These are phyloP conservation scores for Fusarium marasasianum DNA, from an alignment of 2,329 filamentous ascomycete genomes.

Conservation along the genomic window DNA sequence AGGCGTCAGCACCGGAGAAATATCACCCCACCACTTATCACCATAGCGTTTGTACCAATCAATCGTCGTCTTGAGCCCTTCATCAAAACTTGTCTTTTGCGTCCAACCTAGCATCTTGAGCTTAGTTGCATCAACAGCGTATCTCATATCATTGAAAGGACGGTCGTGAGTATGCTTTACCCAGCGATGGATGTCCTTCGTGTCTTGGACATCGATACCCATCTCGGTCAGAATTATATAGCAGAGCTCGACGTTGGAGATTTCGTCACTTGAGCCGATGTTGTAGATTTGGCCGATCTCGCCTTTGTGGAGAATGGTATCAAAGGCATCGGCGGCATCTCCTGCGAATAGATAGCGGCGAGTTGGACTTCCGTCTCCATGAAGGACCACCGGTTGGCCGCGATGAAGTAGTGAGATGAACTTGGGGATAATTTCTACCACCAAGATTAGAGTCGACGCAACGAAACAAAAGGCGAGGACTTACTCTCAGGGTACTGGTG, in stretches of 20 bases:
- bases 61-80: not conserved
- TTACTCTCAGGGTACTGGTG: constrained; percentile 86
- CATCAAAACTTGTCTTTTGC: not conserved
- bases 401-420: constrained; percentile 79
- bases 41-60: not conserved
- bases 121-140: not conserved
- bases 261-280: constrained; percentile 79
- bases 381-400: constrained; percentile 73
- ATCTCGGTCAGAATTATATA: not conserved
- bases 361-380: constrained; percentile 80
- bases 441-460: not conserved
- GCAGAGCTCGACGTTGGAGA: constrained; percentile 78
- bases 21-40: not conserved
- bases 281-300: constrained; percentile 82
- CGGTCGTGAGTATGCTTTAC: not conserved
- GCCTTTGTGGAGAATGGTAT: constrained; percentile 84
- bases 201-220: not conserved
- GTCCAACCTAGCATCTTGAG: not conserved
- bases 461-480: constrained; percentile 39
- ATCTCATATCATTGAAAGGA: not conserved
- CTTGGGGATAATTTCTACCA: constrained; percentile 82
- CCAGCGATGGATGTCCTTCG: not conserved
- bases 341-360: constrained; percentile 81
- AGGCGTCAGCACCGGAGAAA: not conserved
- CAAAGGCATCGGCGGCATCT: constrained; percentile 83